Conservation (phyloP, 1,139 yeast species). For the Williopsis jadinii region DNA sequence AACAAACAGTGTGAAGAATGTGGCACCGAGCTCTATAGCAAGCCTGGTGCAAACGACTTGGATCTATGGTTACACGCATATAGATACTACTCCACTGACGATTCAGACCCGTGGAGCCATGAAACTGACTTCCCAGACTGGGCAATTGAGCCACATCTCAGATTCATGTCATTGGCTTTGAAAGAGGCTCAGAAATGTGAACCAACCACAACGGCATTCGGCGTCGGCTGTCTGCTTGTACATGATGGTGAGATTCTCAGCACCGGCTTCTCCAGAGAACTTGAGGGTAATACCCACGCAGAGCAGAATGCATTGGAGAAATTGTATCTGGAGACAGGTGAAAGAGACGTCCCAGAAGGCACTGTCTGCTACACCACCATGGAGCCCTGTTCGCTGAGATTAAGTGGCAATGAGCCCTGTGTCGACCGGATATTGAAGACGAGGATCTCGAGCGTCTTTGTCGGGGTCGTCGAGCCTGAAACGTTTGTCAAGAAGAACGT, state of each 20-base stretch:
- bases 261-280: conserved; percentile 84
- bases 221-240: conserved; percentile 89
- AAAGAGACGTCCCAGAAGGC: conserved; percentile 55
- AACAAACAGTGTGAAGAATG: conserved; percentile 43
- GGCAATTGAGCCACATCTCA: conserved; percentile 59
- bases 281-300: conserved; percentile 96
- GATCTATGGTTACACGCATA: conserved; percentile 55
- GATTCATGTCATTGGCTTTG: conserved; percentile 59
- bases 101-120: conserved; percentile 61
- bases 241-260: conserved; percentile 56
- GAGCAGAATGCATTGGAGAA: conserved; percentile 93
- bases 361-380: conserved; percentile 87
- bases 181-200: conserved; percentile 76
- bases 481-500: conserved; percentile 77
- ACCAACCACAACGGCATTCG: conserved; percentile 79
- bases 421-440: conserved; percentile 62
- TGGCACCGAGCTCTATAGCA: conserved; percentile 32
- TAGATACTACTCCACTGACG: conserved; percentile 32
- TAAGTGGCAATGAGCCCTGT: conserved; percentile 91
- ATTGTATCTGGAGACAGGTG: conserved; percentile 38
- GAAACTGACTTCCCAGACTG: conserved; percentile 79
- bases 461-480: conserved; percentile 88
- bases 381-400: conserved; percentile 92
- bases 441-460: conserved; percentile 67
- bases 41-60: conserved; percentile 33